Conservation (phyloP, 176 grass and related monocot genomes). For the Carex kokanica region DNA sequence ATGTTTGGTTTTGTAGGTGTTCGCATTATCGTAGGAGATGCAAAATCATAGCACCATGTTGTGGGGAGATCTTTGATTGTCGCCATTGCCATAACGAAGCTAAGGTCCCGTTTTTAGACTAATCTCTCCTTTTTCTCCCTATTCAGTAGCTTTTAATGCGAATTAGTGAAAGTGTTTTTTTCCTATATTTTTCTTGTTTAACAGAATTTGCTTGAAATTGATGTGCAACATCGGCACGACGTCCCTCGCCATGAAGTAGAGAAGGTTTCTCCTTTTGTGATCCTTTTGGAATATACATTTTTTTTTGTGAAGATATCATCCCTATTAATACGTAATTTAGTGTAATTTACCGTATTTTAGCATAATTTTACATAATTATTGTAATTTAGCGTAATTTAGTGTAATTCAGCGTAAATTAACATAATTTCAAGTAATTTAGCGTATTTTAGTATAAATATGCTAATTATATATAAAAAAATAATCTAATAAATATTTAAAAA, state of each 20-base stretch:
- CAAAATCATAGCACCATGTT: slow-evolving; percentile 69
- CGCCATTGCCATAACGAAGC: slow-evolving; percentile 88
- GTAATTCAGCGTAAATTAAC: too few species aligned
- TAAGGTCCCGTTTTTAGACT: slow-evolving; percentile 36
- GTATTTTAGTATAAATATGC: too few species aligned
- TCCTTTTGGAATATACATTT: neutral
- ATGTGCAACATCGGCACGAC: slow-evolving; percentile 49
- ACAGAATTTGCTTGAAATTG: slow-evolving; percentile 67
- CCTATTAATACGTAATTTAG: too few species aligned
- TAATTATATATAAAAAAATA: too few species aligned
- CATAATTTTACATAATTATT: too few species aligned
- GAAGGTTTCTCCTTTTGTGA: slow-evolving; percentile 31
- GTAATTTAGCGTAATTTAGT: too few species aligned
- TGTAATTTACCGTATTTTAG: too few species aligned
- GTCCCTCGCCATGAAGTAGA: slow-evolving; percentile 56
- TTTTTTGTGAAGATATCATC: too few species aligned
- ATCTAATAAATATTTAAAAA: too few species aligned
- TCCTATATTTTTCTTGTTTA: neutral
- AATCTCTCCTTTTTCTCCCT: neutral
- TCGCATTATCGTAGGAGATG: slow-evolving; percentile 64
- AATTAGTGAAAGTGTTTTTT: neutral
- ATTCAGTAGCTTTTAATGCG: neutral
- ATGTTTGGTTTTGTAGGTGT: slow-evolving; percentile 40
- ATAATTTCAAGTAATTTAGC: too few species aligned
- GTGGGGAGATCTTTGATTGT: slow-evolving; percentile 71